Base-by-base conservation (phyloP, 345 rosid genomes). In the Populus deltoides region DNA sequence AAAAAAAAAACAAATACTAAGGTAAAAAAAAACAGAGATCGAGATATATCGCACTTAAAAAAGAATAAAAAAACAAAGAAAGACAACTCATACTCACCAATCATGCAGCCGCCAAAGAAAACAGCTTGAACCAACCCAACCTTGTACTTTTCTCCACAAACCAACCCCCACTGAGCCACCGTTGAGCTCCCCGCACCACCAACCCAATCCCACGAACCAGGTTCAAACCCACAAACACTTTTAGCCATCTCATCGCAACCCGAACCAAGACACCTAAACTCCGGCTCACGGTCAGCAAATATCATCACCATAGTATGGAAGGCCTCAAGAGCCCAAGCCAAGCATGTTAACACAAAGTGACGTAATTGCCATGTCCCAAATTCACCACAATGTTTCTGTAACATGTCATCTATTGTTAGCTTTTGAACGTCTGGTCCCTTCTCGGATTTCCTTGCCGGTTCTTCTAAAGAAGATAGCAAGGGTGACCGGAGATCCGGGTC, bases 251-350 rank as follows among this genome's bases (percentile, higher is more conserved):
- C 85, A 57, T 75, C 82, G 76, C 97, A 91, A 51, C 87, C 92
- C 49, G 80, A 68, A 0, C 70, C 63, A 2, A 78, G 29, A 35
- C 97, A 92, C 11, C 80, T 75, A 87, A 91, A 90, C 1, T 41
- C 86, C 6, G 96, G 97, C 63, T 93, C 93, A 16, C 88, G 87
- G 82, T 95, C 99, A 7, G 97, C 94, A 76, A 93, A 95, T 55
- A 95, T 95, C 93, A 95, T 90, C 8, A 92, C 98, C 99, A 95
- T 95, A 47, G 97, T 88, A 80, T 95, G 99, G 72, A 93, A 90
- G 3, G 92, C 99, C 86, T 95, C 98, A 6, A 95, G 85, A 7
- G 98, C 93, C 98, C 99, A 95, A 0, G 97, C 99, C 6, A 93
- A 72, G 87, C 92, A 87, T 35, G 94, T 91, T 45, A 93, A 72